phyloP scores from a whole-genome alignment of 2,329 filamentous ascomycete genomes.

The Amylocarpus encephaloides region DNA sequence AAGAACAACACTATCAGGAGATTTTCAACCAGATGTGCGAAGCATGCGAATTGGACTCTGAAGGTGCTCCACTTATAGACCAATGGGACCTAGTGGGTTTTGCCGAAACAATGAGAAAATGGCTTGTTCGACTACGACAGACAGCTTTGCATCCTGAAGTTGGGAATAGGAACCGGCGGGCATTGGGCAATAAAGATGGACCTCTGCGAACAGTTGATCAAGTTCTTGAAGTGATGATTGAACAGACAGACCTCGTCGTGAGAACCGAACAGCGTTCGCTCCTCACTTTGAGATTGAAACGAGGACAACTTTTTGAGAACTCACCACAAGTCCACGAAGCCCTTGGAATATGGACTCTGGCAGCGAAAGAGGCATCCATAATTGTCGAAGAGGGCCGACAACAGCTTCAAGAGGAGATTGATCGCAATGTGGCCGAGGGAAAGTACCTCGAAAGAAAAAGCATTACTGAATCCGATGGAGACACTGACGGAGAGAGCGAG shows the following conservation, averaged over 20 bases:
- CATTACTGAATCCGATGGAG: not conserved
- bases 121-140: constrained; percentile 72
- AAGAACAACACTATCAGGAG: constrained; percentile 80
- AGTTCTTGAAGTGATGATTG: constrained; percentile 86
- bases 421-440: constrained; percentile 13
- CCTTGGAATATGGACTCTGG: constrained; percentile 61
- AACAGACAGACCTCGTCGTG: constrained; percentile 66
- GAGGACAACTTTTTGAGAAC: constrained; percentile 76
- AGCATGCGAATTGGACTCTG: constrained; percentile 56
- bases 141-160: constrained; percentile 83
- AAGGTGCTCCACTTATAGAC: constrained; percentile 55
- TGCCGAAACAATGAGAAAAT: constrained; percentile 67
- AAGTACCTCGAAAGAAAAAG: constrained; percentile 26
- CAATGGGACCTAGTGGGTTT: constrained; percentile 62
- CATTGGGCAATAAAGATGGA: constrained; percentile 54
- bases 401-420: constrained; percentile 49
- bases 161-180: constrained; percentile 57
- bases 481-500: constrained; percentile 15
- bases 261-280: constrained; percentile 62
- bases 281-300: constrained; percentile 56
- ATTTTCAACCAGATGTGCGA: constrained; percentile 71
- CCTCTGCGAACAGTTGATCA: constrained; percentile 77
- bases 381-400: constrained; percentile 59
- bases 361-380: constrained; percentile 40
- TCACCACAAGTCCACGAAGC: constrained; percentile 62